phyloP scores from a whole-genome alignment of 2,329 filamentous ascomycete species.

The Pseudocercospora cruenta region DNA sequence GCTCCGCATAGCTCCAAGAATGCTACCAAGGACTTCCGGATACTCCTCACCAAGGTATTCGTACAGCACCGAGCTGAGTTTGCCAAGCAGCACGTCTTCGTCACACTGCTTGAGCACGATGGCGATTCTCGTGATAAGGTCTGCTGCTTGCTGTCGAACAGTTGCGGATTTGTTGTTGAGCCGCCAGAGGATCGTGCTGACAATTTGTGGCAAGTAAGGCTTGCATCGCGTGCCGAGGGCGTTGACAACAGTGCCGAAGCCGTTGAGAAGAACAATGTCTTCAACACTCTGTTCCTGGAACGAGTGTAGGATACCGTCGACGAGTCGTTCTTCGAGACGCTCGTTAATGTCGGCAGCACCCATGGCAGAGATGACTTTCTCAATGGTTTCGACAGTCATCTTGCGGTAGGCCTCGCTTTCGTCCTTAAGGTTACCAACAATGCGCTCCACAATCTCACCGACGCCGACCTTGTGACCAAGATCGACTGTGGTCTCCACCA shows the following conservation, averaged over 20 bases:
- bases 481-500: slow-evolving; percentile 97
- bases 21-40: slow-evolving; percentile 94
- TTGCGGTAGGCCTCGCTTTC: slow-evolving; percentile 97
- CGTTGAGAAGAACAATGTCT: slow-evolving; percentile 93
- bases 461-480: slow-evolving; percentile 97
- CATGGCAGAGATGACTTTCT: slow-evolving; percentile 91
- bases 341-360: slow-evolving; percentile 94
- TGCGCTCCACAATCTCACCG: slow-evolving; percentile 88
- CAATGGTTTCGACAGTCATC: slow-evolving; percentile 98
- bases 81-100: slow-evolving; percentile 93
- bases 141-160: slow-evolving; percentile 93
- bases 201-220: slow-evolving; percentile 94
- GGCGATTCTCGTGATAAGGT: slow-evolving; percentile 93
- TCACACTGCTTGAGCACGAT: slow-evolving; percentile 99
- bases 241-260: slow-evolving; percentile 96
- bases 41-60: slow-evolving; percentile 99
- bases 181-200: slow-evolving; percentile 93
- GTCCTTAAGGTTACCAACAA: slow-evolving; percentile 95
- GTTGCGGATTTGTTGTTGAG: slow-evolving; percentile 98
- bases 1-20: slow-evolving; percentile 88
- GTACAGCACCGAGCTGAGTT: slow-evolving; percentile 91
- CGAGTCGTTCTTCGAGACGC: slow-evolving; percentile 86
- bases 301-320: slow-evolving; percentile 91
- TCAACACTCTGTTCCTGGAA: slow-evolving; percentile 99
- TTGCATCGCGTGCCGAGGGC: slow-evolving; percentile 92